Percentiles rank a stretch among this genome's conserved stretches.
These are phyloP conservation scores for Solanum hybrid DNA, from an alignment of 305 asterid species.

Conservation along the genomic window DNA sequence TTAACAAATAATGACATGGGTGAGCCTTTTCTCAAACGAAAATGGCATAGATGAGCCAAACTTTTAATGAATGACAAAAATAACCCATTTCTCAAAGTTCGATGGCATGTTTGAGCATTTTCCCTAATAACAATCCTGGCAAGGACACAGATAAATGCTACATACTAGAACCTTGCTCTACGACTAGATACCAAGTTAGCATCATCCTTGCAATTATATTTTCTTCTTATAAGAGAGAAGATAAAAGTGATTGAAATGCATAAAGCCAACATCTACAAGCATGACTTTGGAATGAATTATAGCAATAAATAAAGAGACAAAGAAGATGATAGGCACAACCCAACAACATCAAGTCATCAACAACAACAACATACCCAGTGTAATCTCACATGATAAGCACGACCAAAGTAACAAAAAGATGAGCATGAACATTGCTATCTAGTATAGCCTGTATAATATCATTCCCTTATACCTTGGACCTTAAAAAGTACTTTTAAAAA, in stretches of 20 bases:
- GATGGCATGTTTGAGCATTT: no score
- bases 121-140: not conserved
- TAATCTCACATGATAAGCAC: not conserved
- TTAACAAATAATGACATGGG: no score
- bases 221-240: not conserved
- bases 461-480: not conserved
- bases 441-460: not conserved
- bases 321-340: not conserved
- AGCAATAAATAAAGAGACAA: not conserved
- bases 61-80: no score
- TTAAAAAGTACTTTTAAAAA: not conserved
- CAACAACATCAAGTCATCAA: no score
- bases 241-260: not conserved
- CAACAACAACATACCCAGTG: not conserved
- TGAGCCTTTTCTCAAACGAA: no score
- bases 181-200: not conserved
- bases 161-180: not conserved
- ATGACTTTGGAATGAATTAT: not conserved
- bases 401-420: not conserved
- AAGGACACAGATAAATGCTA: not conserved
- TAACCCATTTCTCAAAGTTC: no score
- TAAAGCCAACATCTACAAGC: not conserved
- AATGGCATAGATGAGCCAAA: no score
- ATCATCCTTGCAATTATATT: not conserved
- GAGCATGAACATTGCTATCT: not conserved